Conservation (phyloP, 148 eudicot genomes). For the Mesembryanthemum crystallinum region DNA sequence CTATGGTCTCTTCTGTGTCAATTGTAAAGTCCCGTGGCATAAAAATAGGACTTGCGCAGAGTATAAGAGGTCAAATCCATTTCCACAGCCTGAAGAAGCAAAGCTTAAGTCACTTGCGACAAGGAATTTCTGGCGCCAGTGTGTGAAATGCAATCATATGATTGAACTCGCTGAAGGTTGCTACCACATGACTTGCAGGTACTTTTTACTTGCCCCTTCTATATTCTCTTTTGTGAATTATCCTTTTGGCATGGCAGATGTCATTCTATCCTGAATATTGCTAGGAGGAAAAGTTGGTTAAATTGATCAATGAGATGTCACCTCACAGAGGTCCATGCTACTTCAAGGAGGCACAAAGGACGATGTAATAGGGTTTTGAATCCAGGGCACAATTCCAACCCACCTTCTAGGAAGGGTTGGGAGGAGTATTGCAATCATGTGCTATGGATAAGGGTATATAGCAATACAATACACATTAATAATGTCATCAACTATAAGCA, state of each 20-base stretch:
- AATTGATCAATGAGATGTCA: background rate
- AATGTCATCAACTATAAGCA: too few species aligned
- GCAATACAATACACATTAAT: too few species aligned
- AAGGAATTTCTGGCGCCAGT: conserved; percentile 67
- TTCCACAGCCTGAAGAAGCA: conserved; percentile 41
- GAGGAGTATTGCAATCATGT: too few species aligned
- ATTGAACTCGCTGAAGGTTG: conserved; percentile 77
- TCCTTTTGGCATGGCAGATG: background rate
- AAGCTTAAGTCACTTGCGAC: conserved; percentile 59
- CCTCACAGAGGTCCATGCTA: background rate
- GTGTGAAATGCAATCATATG: conserved; percentile 78
- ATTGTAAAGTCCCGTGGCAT: conserved; percentile 86
- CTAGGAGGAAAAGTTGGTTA: background rate
- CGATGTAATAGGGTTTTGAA: too few species aligned
- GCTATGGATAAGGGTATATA: too few species aligned
- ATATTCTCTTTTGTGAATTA: background rate
- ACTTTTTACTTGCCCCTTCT: conserved; percentile 6
- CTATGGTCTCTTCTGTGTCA: conserved; percentile 44
- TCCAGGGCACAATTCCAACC: too few species aligned
- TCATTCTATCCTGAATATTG: background rate
- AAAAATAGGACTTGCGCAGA: conserved; percentile 38
- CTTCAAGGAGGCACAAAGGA: too few species aligned
- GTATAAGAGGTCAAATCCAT: conserved; percentile 46
- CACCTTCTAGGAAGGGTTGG: too few species aligned
- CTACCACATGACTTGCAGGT: conserved; percentile 95